Evolutionary conservation across 257 asterid species (phyloP).

Genomic region (Nicotiana obtusifolia): DNA sequence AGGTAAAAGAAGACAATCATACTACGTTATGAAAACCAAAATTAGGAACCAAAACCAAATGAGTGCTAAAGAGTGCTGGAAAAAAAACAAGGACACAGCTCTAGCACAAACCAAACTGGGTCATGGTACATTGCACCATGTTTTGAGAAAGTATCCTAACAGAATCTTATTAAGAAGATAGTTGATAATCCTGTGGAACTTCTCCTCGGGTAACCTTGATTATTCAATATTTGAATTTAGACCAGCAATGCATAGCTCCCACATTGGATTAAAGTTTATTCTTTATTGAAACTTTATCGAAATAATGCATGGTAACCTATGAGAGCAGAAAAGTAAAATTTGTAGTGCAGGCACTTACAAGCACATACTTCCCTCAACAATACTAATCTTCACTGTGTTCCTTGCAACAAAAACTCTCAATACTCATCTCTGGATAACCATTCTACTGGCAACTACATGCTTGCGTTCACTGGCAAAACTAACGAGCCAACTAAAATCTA

Average conservation of each 20-base stretch:
- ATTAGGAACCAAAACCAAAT: background rate
- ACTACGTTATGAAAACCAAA: background rate
- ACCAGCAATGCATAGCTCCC: background rate
- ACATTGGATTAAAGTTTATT: background rate
- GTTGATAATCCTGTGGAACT: background rate
- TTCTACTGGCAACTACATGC: background rate
- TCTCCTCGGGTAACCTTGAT: background rate
- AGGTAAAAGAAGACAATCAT: background rate
- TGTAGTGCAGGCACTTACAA: slow-evolving; percentile 2
- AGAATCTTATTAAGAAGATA: background rate
- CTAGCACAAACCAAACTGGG: background rate
- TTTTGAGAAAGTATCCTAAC: background rate
- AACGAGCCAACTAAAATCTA: slow-evolving; percentile 5
- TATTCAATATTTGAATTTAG: background rate
- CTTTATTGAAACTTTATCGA: background rate
- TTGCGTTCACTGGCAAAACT: background rate
- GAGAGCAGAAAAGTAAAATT: background rate
- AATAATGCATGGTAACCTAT: background rate
- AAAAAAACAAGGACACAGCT: background rate
- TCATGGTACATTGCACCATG: background rate
- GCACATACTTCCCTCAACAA: background rate
- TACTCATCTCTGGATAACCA: background rate
- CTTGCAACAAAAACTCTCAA: background rate
- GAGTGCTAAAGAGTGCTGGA: background rate
- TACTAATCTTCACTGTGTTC: background rate